phyloP scores from a whole-genome alignment of 371 early-diverging fungal species.

The Actinomortierella ambigua region DNA sequence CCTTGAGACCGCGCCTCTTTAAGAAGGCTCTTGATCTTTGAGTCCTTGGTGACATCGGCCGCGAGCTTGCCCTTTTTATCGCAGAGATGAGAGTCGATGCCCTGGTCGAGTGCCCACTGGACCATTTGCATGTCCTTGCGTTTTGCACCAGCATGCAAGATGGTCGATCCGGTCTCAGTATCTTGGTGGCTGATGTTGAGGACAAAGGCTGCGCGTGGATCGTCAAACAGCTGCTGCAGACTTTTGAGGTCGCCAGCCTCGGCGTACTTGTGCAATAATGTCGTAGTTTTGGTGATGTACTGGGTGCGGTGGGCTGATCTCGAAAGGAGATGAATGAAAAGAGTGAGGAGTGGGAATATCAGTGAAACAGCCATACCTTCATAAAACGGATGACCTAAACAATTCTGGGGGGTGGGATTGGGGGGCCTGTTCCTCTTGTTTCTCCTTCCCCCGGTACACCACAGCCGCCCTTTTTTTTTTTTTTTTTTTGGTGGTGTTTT shows the following conservation, averaged over 20 bases:
- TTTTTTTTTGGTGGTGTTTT: neutral
- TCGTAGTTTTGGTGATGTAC: constrained; percentile 36
- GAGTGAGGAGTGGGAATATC: neutral
- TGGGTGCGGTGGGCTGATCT: constrained; percentile 42
- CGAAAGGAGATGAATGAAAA: neutral
- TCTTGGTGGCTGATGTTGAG: constrained; percentile 72
- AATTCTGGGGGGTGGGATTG: too few species aligned
- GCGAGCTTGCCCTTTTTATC: constrained; percentile 71
- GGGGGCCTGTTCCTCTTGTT: neutral
- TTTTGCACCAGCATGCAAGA: constrained; percentile 70
- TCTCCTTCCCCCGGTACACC: neutral
- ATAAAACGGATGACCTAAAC: neutral
- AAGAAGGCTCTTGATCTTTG: constrained; percentile 59
- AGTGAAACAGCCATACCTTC: neutral
- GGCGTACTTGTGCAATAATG: constrained; percentile 46
- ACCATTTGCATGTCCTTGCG: constrained; percentile 63
- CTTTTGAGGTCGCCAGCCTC: constrained; percentile 30
- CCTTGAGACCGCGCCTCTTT: constrained; percentile 54
- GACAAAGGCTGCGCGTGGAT: constrained; percentile 50
- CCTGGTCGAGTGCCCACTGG: constrained; percentile 67
- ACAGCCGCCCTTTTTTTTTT: neutral
- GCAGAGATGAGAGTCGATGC: constrained; percentile 73
- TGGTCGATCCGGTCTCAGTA: constrained; percentile 57
- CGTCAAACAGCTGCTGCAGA: constrained; percentile 50
- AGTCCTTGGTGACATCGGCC: constrained; percentile 56